Evolutionary conservation across 305 asterid genomes (phyloP).

Genomic region (Ajuga reptans): DNA sequence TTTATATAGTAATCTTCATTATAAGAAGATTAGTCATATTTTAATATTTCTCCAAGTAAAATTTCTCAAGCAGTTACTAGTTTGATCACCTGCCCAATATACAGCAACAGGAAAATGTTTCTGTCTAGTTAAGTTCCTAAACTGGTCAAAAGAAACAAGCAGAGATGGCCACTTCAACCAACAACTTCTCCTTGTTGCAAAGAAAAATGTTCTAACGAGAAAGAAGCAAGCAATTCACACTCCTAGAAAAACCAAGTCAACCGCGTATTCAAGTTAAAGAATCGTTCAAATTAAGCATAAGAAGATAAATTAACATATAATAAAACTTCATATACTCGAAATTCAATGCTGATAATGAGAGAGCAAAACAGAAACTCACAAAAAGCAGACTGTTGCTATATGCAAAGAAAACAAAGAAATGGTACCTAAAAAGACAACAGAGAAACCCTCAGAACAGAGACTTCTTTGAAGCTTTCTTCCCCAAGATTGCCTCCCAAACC

Average conservation of each 20-base stretch:
- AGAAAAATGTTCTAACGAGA: neutral
- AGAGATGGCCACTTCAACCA: neutral
- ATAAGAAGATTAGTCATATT: neutral
- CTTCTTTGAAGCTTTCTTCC: slow-evolving; percentile 49
- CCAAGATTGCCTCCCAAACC: slow-evolving; percentile 85
- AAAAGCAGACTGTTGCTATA: neutral
- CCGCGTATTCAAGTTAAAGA: neutral
- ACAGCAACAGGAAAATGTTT: neutral
- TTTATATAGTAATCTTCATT: neutral
- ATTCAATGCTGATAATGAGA: neutral
- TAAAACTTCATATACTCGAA: neutral
- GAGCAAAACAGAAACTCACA: neutral
- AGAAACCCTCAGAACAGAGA: slow-evolving; percentile 37
- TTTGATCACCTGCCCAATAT: neutral
- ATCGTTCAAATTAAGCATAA: neutral
- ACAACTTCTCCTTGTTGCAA: neutral
- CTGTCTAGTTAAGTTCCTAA: neutral
- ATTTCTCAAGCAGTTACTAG: neutral
- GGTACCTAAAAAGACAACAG: neutral
- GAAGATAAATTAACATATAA: neutral
- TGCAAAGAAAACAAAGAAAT: neutral
- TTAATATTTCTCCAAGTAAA: neutral
- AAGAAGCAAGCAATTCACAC: neutral
- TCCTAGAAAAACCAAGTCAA: slow-evolving; percentile 2
- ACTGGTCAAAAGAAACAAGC: neutral